Base-by-base conservation (phyloP, 2,329 filamentous ascomycete genomes). In the Cladophialophora yegresii region DNA sequence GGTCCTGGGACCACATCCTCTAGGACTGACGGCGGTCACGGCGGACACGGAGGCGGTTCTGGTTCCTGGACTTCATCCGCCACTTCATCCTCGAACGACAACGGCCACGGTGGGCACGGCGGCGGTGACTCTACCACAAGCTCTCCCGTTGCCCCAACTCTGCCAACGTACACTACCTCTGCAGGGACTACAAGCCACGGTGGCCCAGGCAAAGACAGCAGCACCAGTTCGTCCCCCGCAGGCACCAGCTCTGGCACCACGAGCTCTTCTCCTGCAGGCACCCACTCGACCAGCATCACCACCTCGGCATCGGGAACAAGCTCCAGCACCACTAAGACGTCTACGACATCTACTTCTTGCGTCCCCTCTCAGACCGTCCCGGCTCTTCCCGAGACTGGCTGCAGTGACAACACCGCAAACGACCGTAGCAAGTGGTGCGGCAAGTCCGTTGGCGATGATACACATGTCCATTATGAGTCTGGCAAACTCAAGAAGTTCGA, bases 371-470 rank as follows among this genome's bases (percentile, higher is more conserved):
- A 32, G 23, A 63, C 65, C 22, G 36, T 56, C 7, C 53, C 59
- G 23, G 54, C 60, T 32, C 50, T 69, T 12, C 50, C 60, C 4
- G 53, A 61, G 22, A 40, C 57, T 9, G 12, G 2, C 55, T 64
- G 45, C 26, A 12, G 28, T 67, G 69, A 50, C 64, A 71, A 71
- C 56, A 64, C 32, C n/a, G 23, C 66, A 9, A 28, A 54, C 0
- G 28, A 61, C 61, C 66, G 69, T 58, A 62, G 61, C 61, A 36
- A 51, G 9, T 71, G 67, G 67, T 71, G 69, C 51, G 54, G 32
- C 16, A 67, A 67, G 50, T 66, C 62, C 3, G 47, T 69, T 28
- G 58, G 58, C 16, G 55, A 63, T 40, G 67, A 71, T 47, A 67
- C 64, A 5, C 23, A 67, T 45, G 51, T 30, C 1, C 28, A 23